Evolutionary conservation across 2,329 filamentous ascomycete genomes (phyloP).

Genomic region (Aureobasidium sp.): DNA sequence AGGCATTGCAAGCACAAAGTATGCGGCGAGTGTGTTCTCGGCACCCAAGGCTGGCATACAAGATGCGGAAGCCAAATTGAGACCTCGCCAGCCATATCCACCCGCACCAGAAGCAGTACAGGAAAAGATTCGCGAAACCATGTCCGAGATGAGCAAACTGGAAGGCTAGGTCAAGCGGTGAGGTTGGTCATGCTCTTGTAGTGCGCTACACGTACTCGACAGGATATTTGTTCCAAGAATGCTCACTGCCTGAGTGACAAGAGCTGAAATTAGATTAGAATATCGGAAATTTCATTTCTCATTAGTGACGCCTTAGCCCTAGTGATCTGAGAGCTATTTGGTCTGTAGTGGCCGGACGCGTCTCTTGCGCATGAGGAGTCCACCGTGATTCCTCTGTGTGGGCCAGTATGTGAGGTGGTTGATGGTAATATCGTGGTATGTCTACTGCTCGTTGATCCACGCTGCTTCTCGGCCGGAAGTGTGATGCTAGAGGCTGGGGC

Average conservation of each 20-base stretch:
- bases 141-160: slow-evolving; percentile 33
- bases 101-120: slow-evolving; percentile 36
- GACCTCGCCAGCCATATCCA: slow-evolving; percentile 55
- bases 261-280: not conserved
- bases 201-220: not conserved
- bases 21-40: slow-evolving; percentile 53
- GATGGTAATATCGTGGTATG: not conserved
- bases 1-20: slow-evolving; percentile 61
- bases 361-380: not conserved
- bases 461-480: not conserved
- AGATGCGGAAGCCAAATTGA: slow-evolving; percentile 49
- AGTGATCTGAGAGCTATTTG: not conserved
- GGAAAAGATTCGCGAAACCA: slow-evolving; percentile 32
- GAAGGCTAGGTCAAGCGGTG: slow-evolving; percentile 20
- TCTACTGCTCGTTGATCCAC: not conserved
- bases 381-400: not conserved
- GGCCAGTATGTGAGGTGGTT: not conserved
- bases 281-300: slow-evolving; percentile 4
- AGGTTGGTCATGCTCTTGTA: not conserved
- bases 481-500: not conserved
- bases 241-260: not conserved
- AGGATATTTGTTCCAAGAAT: not conserved
- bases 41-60: slow-evolving; percentile 52
- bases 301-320: not conserved
- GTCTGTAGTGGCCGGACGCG: not conserved